Evolutionary conservation across 2,329 filamentous ascomycete genomes (phyloP).

Genomic region (Coniochaeta prunicola): DNA sequence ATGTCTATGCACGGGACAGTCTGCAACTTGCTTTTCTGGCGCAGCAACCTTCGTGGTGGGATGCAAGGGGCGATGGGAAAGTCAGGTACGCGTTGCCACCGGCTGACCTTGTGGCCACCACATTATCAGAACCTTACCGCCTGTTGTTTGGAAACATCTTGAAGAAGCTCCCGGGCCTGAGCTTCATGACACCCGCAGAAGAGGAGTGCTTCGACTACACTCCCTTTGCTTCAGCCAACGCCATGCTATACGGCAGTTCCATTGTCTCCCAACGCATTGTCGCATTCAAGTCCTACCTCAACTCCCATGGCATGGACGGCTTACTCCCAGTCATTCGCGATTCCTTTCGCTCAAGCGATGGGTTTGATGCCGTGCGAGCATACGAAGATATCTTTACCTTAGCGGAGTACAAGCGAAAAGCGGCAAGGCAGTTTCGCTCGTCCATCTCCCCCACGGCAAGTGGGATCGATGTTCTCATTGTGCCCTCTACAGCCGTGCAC

Average conservation of each 20-base stretch:
- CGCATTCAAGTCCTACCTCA: conserved; percentile 2
- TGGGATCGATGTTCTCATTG: conserved; percentile 3
- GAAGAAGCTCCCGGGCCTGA: neutral
- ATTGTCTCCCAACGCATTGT: conserved; percentile 4
- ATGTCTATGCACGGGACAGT: conserved; percentile 30
- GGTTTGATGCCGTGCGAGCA: conserved; percentile 9
- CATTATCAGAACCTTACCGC: too few species aligned
- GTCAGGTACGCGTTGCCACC: conserved; percentile 43
- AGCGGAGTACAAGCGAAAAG: neutral
- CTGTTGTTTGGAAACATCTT: too few species aligned
- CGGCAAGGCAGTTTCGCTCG: conserved; percentile 2
- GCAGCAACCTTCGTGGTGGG: conserved; percentile 7
- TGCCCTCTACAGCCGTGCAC: neutral
- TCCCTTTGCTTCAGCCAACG: neutral
- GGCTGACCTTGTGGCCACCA: neutral
- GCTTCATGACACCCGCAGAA: too few species aligned
- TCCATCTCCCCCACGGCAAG: too few species aligned
- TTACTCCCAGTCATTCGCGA: neutral
- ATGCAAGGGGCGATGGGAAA: conserved; percentile 3
- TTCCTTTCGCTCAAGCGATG: neutral
- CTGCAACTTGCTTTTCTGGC: too few species aligned
- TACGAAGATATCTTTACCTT: conserved; percentile 21
- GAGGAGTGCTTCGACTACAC: neutral
- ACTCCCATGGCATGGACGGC: neutral
- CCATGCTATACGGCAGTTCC: conserved; percentile 5